Evolutionary conservation across 2,329 filamentous ascomycete genomes (phyloP).

Genomic region (Neofusicoccum parvum): DNA sequence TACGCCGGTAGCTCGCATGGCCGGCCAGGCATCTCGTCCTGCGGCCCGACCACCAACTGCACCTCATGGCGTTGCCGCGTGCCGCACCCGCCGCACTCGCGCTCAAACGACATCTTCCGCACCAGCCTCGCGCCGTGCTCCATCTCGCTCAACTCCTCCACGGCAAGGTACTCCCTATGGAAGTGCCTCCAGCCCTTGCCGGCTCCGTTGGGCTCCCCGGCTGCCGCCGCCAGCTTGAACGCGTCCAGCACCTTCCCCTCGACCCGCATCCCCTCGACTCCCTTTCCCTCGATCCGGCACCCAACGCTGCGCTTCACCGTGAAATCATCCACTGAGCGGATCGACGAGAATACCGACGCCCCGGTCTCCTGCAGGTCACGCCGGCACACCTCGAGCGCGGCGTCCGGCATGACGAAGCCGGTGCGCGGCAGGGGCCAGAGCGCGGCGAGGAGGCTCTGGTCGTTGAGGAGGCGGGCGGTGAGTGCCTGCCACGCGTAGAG

Average conservation of each 20-base stretch:
- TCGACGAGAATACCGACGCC: neutral
- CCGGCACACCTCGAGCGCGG: neutral
- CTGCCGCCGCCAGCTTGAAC: neutral
- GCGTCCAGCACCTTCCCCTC: neutral
- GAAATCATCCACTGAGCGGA: neutral
- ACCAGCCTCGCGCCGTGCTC: neutral
- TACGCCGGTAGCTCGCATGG: neutral
- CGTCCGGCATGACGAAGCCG: neutral
- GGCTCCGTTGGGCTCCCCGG: too few species aligned
- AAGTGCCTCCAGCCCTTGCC: neutral
- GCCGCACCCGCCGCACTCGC: neutral
- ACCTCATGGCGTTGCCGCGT: neutral
- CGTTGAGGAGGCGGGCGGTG: neutral
- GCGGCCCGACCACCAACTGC: neutral
- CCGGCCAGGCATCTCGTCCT: neutral
- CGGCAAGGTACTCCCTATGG: neutral
- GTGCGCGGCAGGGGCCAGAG: neutral
- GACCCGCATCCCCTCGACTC: neutral
- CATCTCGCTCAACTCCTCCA: neutral
- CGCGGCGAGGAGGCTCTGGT: neutral
- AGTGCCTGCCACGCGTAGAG: neutral
- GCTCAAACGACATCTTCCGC: neutral
- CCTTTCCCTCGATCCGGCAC: too few species aligned
- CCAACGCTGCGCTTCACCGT: neutral
- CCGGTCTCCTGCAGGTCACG: neutral